Conservation (phyloP, 129 eudicot genomes). For the Pulicaria dysenterica region DNA sequence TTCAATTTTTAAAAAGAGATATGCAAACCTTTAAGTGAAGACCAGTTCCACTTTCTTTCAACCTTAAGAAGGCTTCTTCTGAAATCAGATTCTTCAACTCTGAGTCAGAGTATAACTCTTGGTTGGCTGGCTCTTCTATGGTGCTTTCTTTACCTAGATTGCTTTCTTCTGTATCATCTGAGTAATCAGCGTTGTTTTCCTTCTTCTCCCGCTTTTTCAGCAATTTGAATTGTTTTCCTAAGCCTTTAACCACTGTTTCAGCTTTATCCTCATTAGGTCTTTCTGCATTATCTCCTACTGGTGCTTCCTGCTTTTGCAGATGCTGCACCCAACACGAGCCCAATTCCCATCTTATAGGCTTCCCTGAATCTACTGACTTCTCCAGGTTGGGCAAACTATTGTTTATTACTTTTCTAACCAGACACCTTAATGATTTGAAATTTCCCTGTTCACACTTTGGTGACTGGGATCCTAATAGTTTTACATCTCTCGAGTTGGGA, state of each 20-base stretch:
- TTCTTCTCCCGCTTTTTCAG: constrained; percentile 83
- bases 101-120: constrained; percentile 39
- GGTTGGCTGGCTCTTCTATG: constrained; percentile 36
- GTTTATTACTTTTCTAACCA: constrained; percentile 51
- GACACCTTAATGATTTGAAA: constrained; percentile 51
- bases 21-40: constrained; percentile 77
- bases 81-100: constrained; percentile 61
- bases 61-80: constrained; percentile 77
- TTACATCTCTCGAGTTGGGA: constrained; percentile 46
- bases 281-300: constrained; percentile 50
- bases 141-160: constrained; percentile 45
- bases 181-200: constrained; percentile 34
- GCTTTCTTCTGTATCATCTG: constrained; percentile 48
- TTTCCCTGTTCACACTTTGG: constrained; percentile 46
- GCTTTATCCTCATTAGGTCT: constrained; percentile 42
- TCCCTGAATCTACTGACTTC: constrained; percentile 41
- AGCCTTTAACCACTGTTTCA: constrained; percentile 77
- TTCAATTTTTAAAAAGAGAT: neutral
- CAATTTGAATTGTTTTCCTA: constrained; percentile 90
- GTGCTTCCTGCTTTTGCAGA: constrained; percentile 81
- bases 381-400: constrained; percentile 66
- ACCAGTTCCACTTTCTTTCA: constrained; percentile 87
- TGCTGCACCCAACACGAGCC: constrained; percentile 99
- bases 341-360: constrained; percentile 92
- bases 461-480: constrained; percentile 50